A percentile compares a stretch with the other conserved stretches of the same genome.
Conservation (phyloP, 768 basidiomycete genomes). For the Russula brevipes region DNA sequence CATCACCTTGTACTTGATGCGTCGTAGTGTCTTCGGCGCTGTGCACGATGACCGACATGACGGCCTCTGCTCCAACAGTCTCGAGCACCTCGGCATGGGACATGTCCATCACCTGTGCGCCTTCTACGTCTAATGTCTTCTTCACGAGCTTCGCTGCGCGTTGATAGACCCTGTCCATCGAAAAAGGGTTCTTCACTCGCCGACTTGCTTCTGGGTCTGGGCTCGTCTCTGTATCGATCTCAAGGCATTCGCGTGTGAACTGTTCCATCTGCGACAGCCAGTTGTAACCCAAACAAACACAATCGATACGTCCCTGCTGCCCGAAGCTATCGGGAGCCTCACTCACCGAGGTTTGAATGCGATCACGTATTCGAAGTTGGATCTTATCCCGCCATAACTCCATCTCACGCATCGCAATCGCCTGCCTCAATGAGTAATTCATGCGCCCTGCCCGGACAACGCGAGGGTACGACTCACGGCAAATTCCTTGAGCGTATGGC, state of each 20-base stretch:
- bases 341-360: conserved; percentile 81
- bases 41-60: conserved; percentile 65
- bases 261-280: conserved; percentile 69
- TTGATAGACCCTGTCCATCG: conserved; percentile 88
- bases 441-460: neutral
- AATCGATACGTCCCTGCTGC: neutral
- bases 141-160: conserved; percentile 87
- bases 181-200: conserved; percentile 26
- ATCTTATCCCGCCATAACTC: conserved; percentile 97
- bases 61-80: conserved; percentile 53
- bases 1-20: conserved; percentile 57
- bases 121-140: conserved; percentile 87
- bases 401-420: conserved; percentile 91
- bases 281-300: neutral
- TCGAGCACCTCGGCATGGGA: conserved; percentile 87
- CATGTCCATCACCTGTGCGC: conserved; percentile 88
- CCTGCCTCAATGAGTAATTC: conserved; percentile 34
- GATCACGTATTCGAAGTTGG: conserved; percentile 83
- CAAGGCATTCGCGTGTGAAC: conserved; percentile 91
- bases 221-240: conserved; percentile 65
- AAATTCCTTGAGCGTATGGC: conserved; percentile 92
- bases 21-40: conserved; percentile 56
- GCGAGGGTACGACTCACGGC: conserved; percentile 42
- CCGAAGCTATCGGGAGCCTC: neutral
- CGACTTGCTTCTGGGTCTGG: conserved; percentile 36